These are phyloP conservation scores for Tolypocladium sp. DNA, from an alignment of 2,329 filamentous ascomycete genomes.

Conservation along the genomic window DNA sequence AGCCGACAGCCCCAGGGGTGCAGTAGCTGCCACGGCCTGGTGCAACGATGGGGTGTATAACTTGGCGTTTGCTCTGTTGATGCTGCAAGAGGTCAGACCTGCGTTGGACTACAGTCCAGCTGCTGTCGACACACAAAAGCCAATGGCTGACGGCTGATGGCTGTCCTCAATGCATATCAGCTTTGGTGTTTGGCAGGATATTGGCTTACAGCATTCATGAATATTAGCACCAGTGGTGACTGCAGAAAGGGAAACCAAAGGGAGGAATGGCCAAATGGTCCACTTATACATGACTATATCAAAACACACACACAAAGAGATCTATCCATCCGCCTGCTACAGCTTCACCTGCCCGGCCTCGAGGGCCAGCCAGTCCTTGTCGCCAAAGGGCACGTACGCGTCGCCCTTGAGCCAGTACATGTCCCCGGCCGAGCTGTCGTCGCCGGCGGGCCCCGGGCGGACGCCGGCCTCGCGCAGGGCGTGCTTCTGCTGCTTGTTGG, in stretches of 20 bases:
- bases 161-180: too few species aligned
- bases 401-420: slow-evolving; percentile 58
- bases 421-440: slow-evolving; percentile 25
- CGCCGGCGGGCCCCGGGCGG: slow-evolving; percentile 35
- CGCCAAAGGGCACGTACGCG: slow-evolving; percentile 58
- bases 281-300: not conserved
- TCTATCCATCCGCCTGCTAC: slow-evolving; percentile 21
- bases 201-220: not conserved
- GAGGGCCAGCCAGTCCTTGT: slow-evolving; percentile 60
- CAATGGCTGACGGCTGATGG: too few species aligned
- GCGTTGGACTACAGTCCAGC: too few species aligned
- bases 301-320: not conserved
- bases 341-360: slow-evolving; percentile 62
- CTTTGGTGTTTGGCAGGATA: too few species aligned
- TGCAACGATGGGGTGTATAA: too few species aligned
- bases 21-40: too few species aligned
- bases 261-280: not conserved
- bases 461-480: slow-evolving; percentile 64
- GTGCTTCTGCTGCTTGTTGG: slow-evolving; percentile 84
- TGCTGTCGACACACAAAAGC: too few species aligned
- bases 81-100: too few species aligned
- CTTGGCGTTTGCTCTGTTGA: too few species aligned
- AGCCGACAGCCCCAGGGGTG: too few species aligned
- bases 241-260: too few species aligned
- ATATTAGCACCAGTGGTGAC: too few species aligned